Base-by-base conservation (phyloP, 2,329 filamentous ascomycete genomes). In the Colletotrichum plurivorum region DNA sequence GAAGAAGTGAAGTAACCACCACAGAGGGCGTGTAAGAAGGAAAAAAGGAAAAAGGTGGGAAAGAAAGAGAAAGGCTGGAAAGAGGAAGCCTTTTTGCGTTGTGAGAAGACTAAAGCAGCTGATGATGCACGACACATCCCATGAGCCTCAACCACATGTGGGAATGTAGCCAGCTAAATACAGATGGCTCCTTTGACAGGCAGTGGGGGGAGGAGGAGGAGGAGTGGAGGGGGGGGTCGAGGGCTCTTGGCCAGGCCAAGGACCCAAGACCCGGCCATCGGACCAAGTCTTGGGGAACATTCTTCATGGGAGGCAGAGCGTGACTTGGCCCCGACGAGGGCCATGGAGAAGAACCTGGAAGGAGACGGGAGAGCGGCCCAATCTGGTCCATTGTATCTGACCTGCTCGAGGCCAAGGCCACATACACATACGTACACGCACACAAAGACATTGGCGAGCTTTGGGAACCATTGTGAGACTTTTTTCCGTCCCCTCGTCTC, bases 111-210 rank as follows among this genome's bases (percentile, higher is more conserved):
- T 49, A 63, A 36, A 62, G 25, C 67, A 52, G 25, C 36, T 22
- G 51, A 27, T 22, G 51, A 27, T 53, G 43, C 20, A 51, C 22
- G 41, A 57, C 61, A 39, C 7, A 53, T 52, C 25, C 22, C 36
- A 55, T 49, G 27, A 68, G 67, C 53, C 52, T 63, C 64, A 54
- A 70, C 57, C 64, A 63, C 67, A 55, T 41, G 45, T 53, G 67
- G 67, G 67, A 70, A 70, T 70, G 67, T 22, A 58, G 64, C n/a
- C 64, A 63, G 64, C 67, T 70, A 68, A 70, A 70, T 70, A 70
- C 27, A 43, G 45, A 36, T 27, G 39, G 13, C 18, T 13, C 15
- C 57, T 48, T 64, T 52, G n/a, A n/a, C n/a, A n/a, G n/a, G n/a
- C n/a, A n/a, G n/a, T n/a, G 46, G 18, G 53, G 5, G 15, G 53